Percentiles rank a stretch among this genome's conserved stretches.
Conservation (phyloP, 148 eudicot genomes). For the Selenicereus undatus region DNA sequence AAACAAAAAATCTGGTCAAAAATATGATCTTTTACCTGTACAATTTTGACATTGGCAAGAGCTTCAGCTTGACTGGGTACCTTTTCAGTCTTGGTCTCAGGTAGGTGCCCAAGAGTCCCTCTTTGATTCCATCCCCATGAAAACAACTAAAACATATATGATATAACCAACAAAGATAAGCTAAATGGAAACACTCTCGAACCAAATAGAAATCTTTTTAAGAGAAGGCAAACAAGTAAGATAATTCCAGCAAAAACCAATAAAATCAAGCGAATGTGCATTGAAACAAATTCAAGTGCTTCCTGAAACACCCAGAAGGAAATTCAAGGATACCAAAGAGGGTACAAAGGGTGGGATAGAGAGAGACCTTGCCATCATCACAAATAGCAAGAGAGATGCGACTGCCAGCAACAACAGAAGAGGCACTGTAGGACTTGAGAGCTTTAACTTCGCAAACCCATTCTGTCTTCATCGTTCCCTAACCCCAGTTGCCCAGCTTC, state of each 20-base stretch:
- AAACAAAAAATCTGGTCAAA: background rate
- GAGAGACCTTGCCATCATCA: conserved; percentile 74
- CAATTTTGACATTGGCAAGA: conserved; percentile 76
- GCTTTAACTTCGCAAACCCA: conserved; percentile 57
- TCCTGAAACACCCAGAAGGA: conserved; percentile 10
- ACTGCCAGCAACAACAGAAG: conserved; percentile 89
- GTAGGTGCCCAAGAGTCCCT: conserved; percentile 90
- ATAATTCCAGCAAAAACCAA: background rate
- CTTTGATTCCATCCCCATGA: conserved; percentile 99
- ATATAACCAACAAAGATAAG: background rate
- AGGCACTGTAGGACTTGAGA: conserved; percentile 38
- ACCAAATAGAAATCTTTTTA: background rate
- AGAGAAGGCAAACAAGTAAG: background rate
- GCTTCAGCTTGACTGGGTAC: conserved; percentile 91
- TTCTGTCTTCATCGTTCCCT: conserved; percentile 75
- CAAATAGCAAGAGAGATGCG: conserved; percentile 93
- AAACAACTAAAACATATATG: conserved; percentile 51
- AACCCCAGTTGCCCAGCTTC: conserved; percentile 96
- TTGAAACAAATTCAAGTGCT: too few relatives aligned
- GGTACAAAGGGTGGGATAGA: background rate
- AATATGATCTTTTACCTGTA: conserved; percentile 48
- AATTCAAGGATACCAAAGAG: background rate
- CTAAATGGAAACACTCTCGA: background rate
- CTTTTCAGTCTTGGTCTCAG: conserved; percentile 84
- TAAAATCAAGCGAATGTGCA: background rate